Base-by-base conservation (phyloP, 306 rosid species). In the Urtica urens region DNA sequence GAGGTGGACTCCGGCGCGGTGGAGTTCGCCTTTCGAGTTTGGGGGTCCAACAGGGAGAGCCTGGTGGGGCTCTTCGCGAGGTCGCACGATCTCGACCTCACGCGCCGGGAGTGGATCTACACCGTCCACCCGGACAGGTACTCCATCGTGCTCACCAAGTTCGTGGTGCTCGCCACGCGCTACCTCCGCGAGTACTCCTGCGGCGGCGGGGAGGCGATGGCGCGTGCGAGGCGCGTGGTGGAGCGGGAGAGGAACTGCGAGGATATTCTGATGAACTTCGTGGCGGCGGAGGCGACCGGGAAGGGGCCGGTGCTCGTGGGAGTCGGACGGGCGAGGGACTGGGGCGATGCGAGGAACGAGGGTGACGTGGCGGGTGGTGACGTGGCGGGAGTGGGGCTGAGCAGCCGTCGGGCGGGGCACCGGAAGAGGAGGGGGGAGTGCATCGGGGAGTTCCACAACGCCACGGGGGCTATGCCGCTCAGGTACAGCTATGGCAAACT, bases 81-180 rank as follows among this genome's bases (percentile, higher is more conserved):
- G 14, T 78, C 96, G 3, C 96, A 83, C 68, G 94, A 80, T 26
- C 25, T 80, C 3, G 93, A 88, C 29, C 29, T 88, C 40, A 24
- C 70, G 21, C 69, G 53, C 66, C 76, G 53, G 41, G 80, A 78
- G 44, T 83, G 96, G 96, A 62, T 83, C 48, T 88, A 88, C 58
- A 81, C 95, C 28, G 68, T 83, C 7, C 96, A 81, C 27, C 83
- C 86, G 3, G 86, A 83, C 45, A 83, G 62, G 65, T 83, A 64
- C 69, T 87, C 96, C 5, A 83, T 87, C 29, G 61, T 87, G 39
- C 88, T 87, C 16, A 87, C 94, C 12, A 87, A 83, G 64, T 75
- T 80, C 38, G 78, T 88, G 95, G 35, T 81, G 2, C 38, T 88
- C 15, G 72, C 53, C 14, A 66, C 26, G 0, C 64, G 53, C 3